Base-by-base conservation (phyloP, 1,284 basidiomycete genomes). In the Boletus mariae region DNA sequence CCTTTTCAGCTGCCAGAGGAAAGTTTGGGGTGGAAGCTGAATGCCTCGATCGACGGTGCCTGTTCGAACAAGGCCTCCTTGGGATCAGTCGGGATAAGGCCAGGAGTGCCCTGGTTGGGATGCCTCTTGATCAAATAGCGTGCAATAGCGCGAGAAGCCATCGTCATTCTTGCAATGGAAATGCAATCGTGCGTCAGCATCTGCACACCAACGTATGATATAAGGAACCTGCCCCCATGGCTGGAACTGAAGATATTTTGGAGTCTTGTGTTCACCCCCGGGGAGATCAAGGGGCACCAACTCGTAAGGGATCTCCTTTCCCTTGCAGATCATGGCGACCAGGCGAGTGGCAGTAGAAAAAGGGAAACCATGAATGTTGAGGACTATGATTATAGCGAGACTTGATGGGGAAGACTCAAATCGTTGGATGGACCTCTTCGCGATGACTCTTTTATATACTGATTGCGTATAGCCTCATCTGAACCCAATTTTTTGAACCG, bases 141-240 rank as follows among this genome's bases (percentile, higher is more conserved):
- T 6, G 58, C 58, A 54, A 84, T 83, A 3, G 82, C 81, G 35
- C 82, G 77, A 34, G 75, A 77, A 75, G 15, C 74, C 73, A 45
- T 80, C 77, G 45, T 80, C 75, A 43, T 78, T 71, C 69, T 68
- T 25, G 20, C 13, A 47, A 20, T 5, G 11, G 26, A 5, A 4
- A 11, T 31, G 10, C 29, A 31, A 31, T 23, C 23, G 10, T 4
- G 5, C 0, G 12, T 64, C 37, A 59, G 35, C 25, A 2, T 45
- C 11, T n/a, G 10, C 1, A 23, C 5, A 8, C 5, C 15, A 8
- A 67, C 75, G 37, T 55, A 80, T 80, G 52, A 88, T 74, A 67
- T 78, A 84, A 2, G 85, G 85, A 56, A 87, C 67, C 64, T 83
- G 81, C 17, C 83, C 84, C 59, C 87, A 88, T 0, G 86, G 85